Percentiles rank a stretch among this genome's conserved stretches.
Conservation (phyloP, 73 alveolate genomes). For the Paraurostyla sp. region DNA sequence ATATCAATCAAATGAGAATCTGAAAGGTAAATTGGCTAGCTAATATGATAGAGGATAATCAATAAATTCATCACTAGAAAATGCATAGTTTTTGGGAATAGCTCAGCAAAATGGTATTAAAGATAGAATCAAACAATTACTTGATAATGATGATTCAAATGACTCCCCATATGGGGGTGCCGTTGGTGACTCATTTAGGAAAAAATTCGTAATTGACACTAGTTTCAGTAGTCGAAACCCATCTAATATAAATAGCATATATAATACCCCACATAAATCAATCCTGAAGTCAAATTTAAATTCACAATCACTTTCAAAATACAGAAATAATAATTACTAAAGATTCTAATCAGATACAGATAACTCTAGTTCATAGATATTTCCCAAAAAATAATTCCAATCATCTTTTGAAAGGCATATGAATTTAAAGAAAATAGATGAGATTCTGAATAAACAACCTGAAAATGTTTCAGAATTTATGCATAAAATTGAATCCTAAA, state of each 20-base stretch:
- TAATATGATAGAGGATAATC: not conserved
- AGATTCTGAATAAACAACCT: not conserved
- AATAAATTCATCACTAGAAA: not conserved
- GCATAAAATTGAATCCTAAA: not conserved
- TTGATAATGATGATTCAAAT: not conserved
- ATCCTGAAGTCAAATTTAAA: not conserved
- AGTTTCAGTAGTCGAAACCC: no score
- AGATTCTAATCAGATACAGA: no score
- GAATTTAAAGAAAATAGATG: no score
- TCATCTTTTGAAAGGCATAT: no score
- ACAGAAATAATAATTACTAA: no score
- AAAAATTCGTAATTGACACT: not conserved
- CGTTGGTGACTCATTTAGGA: not conserved
- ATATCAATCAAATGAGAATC: not conserved
- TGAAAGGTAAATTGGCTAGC: not conserved
- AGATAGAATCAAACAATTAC: not conserved
- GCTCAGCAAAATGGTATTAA: not conserved
- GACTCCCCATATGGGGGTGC: not conserved
- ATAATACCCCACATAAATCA: not conserved
- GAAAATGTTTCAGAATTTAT: slow-evolving; percentile 29
- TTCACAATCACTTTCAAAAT: not conserved
- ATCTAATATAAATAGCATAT: no score
- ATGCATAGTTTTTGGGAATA: not conserved
- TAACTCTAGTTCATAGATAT: no score
- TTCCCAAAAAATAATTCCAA: no score